A percentile compares a stretch with the other conserved stretches of the same genome.
phyloP scores from a whole-genome alignment of 768 basidiomycete species.

The Lentinula edodes region DNA sequence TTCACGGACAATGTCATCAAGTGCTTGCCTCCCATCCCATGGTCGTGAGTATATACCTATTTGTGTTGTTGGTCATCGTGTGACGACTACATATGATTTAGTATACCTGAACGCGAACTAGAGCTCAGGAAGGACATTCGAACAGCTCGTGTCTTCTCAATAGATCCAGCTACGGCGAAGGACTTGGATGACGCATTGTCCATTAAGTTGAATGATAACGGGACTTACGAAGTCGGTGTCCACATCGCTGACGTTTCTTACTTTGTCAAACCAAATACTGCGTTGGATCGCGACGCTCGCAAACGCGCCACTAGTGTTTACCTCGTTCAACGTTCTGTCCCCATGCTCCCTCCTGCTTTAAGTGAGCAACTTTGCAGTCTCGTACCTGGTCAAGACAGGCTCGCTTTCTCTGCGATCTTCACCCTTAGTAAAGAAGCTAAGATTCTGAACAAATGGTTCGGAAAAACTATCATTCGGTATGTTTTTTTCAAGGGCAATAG shows the following conservation, averaged over 20 bases:
- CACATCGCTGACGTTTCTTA: conserved; percentile 95
- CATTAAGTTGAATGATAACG: conserved; percentile 83
- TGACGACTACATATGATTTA: conserved; percentile 22
- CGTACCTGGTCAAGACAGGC: conserved; percentile 79
- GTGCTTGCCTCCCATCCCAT: conserved; percentile 93
- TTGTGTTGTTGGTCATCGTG: neutral
- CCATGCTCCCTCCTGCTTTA: conserved; percentile 94
- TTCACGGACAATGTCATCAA: conserved; percentile 94
- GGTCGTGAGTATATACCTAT: conserved; percentile 56
- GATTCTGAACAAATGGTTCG: conserved; percentile 87
- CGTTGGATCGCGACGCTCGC: conserved; percentile 96
- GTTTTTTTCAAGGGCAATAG: conserved; percentile 13
- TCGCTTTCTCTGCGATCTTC: conserved; percentile 88
- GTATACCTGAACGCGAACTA: conserved; percentile 85
- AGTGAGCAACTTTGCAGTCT: conserved; percentile 93
- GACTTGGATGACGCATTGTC: conserved; percentile 96
- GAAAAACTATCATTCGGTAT: conserved; percentile 87
- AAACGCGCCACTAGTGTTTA: conserved; percentile 97
- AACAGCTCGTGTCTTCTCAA: conserved; percentile 80
- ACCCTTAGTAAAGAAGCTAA: conserved; percentile 80
- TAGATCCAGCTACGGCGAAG: conserved; percentile 85
- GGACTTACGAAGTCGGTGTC: conserved; percentile 89
- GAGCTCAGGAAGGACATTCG: conserved; percentile 88
- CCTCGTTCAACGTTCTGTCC: conserved; percentile 91
- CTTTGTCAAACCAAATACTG: conserved; percentile 92